Evolutionary conservation across 805 yeast species (phyloP).

Genomic region (Debaryomyces prosopidis): DNA sequence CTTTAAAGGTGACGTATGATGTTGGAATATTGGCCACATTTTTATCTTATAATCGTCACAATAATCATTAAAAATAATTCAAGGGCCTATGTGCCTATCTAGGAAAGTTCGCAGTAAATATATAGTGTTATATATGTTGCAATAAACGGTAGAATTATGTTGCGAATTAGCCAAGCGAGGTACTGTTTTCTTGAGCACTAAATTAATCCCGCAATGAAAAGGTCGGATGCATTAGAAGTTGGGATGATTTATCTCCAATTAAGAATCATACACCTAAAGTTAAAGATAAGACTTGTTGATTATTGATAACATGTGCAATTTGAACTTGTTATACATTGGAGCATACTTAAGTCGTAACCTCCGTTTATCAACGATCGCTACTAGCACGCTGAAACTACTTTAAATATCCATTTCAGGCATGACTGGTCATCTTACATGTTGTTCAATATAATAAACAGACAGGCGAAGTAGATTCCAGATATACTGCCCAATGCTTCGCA

Average conservation of each 20-base stretch:
- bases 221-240: slow-evolving; percentile 23
- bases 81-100: no score
- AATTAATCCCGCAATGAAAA: no score
- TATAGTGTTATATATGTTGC: no score
- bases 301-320: slow-evolving; percentile 21
- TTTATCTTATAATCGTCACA: slow-evolving; percentile 24
- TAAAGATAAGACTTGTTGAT: slow-evolving; percentile 22
- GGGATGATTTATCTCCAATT: slow-evolving; percentile 17
- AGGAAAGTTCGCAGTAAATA: no score
- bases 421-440: slow-evolving; percentile 25
- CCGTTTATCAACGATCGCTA: slow-evolving; percentile 22
- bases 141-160: no score
- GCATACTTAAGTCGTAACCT: slow-evolving; percentile 24
- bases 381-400: slow-evolving; percentile 29
- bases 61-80: slow-evolving; percentile 13
- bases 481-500: slow-evolving; percentile 27
- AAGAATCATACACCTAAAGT: slow-evolving; percentile 2
- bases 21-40: slow-evolving; percentile 36
- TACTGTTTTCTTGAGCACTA: no score
- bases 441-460: slow-evolving; percentile 19
- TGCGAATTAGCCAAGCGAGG: no score
- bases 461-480: slow-evolving; percentile 20
- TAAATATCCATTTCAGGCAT: slow-evolving; percentile 21
- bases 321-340: slow-evolving; percentile 26
- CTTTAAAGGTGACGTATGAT: slow-evolving; percentile 40